A percentile compares a stretch with the other conserved stretches of the same genome.
Evolutionary conservation across 2,329 filamentous ascomycete species (phyloP).

Genomic region (Pseudogymnoascus verrucosus): DNA sequence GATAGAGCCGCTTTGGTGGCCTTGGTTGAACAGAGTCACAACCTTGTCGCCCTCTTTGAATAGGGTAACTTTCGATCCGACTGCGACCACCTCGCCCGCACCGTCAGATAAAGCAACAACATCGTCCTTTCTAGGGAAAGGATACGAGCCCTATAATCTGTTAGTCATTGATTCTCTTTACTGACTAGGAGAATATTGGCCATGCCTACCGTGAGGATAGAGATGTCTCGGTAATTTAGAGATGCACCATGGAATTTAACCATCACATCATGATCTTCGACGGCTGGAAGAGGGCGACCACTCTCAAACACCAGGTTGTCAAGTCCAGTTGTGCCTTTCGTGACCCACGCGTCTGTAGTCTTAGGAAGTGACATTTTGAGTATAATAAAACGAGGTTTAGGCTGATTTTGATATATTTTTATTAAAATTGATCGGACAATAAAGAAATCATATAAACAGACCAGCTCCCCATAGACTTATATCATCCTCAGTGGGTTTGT

Average conservation of each 20-base stretch:
- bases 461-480: neutral
- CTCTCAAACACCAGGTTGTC: slow-evolving; percentile 37
- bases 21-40: slow-evolving; percentile 50
- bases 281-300: slow-evolving; percentile 29
- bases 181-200: neutral
- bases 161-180: neutral
- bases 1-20: slow-evolving; percentile 27
- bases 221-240: slow-evolving; percentile 33
- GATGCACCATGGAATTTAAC: slow-evolving; percentile 39
- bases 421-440: neutral
- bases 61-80: slow-evolving; percentile 48
- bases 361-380: slow-evolving; percentile 18
- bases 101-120: slow-evolving; percentile 33
- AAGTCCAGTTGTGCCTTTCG: slow-evolving; percentile 41
- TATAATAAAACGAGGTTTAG: neutral
- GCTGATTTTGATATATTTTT: neutral
- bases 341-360: slow-evolving; percentile 36
- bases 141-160: slow-evolving; percentile 19
- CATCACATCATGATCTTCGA: slow-evolving; percentile 47
- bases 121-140: slow-evolving; percentile 17
- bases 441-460: neutral
- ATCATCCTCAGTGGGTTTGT: neutral
- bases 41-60: slow-evolving; percentile 51
- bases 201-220: slow-evolving; percentile 27
- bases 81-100: slow-evolving; percentile 39